Base-by-base conservation (phyloP, 2,329 filamentous ascomycete genomes). In the Aspergillus thermomutatus region DNA sequence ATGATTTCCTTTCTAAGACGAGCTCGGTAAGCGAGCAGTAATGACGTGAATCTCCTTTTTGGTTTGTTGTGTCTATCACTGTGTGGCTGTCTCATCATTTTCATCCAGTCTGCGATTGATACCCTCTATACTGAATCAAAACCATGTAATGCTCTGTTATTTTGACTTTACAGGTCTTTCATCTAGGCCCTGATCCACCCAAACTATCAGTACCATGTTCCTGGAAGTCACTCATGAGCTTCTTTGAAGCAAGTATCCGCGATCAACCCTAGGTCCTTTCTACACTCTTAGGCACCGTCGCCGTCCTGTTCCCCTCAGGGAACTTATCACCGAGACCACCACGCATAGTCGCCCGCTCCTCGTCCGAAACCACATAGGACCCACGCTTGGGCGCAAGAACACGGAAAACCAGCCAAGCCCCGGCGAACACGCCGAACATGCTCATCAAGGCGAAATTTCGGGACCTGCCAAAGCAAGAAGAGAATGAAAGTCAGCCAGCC, bases 361-460 rank as follows among this genome's bases (percentile, higher is more conserved):
- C 53, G 1, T 60, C 55, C 4, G 55, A 58, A 5, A 61, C 55
- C 34, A 64, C 11, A 3, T 52, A 37, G 7, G 41, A 52, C 3
- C 62, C 52, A 46, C 48, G 49, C 43, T 61, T 57, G 6, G 60
- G 58, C 45, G 60, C 59, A 50, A 65, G 54, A 3, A 58, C 40
- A 19, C 63, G 57, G 43, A 66, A 68, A 41, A 67, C 37, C 17
- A 65, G n/a, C 45, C 53, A 58, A 10, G 59, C 55, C 31, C 63
- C 63, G 3, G 60, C 56, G 3, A 68, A 49, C 11, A 69, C 61
- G 1, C 64, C 62, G 41, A 55, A 53, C 27, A 62, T 60, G 47
- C 64, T 66, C 48, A 64, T 26, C 8, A 69, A 3, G 11, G 65
- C 66, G 43, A 64, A 56, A 11, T 59, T 65, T 23, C 62, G 63